A percentile compares a stretch with the other conserved stretches of the same genome.
These are phyloP conservation scores for Solanum tacnaense DNA, from an alignment of 257 asterid species.

Conservation along the genomic window DNA sequence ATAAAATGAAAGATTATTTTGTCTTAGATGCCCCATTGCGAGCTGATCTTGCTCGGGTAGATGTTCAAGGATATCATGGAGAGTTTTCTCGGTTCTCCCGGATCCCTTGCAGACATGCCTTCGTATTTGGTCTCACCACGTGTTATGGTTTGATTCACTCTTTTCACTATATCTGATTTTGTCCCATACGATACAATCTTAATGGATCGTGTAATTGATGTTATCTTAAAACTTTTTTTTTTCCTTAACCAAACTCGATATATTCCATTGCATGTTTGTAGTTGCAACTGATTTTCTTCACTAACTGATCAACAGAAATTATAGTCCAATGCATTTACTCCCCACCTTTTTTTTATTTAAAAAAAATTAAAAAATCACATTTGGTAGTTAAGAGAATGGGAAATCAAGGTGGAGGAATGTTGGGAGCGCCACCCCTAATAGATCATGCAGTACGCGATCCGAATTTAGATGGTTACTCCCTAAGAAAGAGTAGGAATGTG, in stretches of 20 bases:
- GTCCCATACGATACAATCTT: no score
- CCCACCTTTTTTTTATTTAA: not conserved
- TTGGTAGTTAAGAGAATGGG: not conserved
- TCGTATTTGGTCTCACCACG: not conserved
- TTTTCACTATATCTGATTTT: no score
- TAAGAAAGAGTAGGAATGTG: no score
- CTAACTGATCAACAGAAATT: not conserved
- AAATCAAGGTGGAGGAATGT: not conserved
- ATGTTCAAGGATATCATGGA: not conserved
- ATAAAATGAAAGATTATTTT: not conserved
- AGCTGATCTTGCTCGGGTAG: not conserved
- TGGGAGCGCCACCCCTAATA: no score
- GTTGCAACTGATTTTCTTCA: not conserved
- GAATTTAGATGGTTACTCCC: no score
- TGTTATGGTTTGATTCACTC: not conserved
- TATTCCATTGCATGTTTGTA: not conserved
- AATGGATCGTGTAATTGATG: not conserved
- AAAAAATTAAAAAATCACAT: not conserved
- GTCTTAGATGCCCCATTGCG: not conserved
- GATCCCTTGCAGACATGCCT: not conserved
- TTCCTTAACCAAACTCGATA: not conserved
- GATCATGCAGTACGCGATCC: fast-evolving
- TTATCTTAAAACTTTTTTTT: not conserved
- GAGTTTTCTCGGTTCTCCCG: not conserved
- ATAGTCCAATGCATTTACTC: not conserved